Evolutionary conservation across 306 rosid species (phyloP), one percentile per base, ranked within the genome.

Genomic region (Gynostemma pentaphyllum): DNA sequence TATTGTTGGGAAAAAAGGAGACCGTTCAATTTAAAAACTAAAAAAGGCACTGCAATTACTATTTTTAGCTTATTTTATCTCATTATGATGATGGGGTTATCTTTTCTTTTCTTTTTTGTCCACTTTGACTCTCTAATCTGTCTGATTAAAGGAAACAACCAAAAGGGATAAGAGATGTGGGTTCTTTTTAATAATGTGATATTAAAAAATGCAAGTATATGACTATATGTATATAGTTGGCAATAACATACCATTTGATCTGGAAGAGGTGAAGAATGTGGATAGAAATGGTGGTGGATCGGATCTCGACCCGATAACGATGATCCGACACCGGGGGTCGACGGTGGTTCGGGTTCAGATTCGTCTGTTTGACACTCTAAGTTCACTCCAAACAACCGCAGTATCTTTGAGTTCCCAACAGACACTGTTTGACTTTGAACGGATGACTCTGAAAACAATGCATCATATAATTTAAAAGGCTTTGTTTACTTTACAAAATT

Each of bases 361-460:
- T 67, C 30, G 26, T 75, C 74, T 5, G 83, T 27, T 72, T 94
- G 90, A 78, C 87, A 94, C 75, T 88, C 95, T 87, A 94, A 69
- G 84, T 88, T 77, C 61, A 94, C 99, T 10, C 99, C 99, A 42
- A 94, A 94, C 12, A 94, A 72, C 85, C 99, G 82, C 71, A 94
- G 81, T 50, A 78, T 81, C 74, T 68, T 94, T 2, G 96, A 85
- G 77, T 64, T 90, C 28, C 83, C 85, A 41, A 40, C 71, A 23
- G 69, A 40, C 72, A 79, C 67, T 79, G 73, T 79, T 79, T 74
- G 85, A 32, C 21, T 81, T 68, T 70, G 57, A 14, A 29, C 75
- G 30, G 73, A 67, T 32, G 77, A 67, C 67, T 74, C 90, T 78
- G 65, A 56, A 75, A 69, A 81, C 79, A 79, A 82, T 83, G 80